Percentiles rank a stretch among this genome's conserved stretches.
phyloP scores from a whole-genome alignment of 352 stramenopile species.

The Thalassiosira livingstoniorum region DNA sequence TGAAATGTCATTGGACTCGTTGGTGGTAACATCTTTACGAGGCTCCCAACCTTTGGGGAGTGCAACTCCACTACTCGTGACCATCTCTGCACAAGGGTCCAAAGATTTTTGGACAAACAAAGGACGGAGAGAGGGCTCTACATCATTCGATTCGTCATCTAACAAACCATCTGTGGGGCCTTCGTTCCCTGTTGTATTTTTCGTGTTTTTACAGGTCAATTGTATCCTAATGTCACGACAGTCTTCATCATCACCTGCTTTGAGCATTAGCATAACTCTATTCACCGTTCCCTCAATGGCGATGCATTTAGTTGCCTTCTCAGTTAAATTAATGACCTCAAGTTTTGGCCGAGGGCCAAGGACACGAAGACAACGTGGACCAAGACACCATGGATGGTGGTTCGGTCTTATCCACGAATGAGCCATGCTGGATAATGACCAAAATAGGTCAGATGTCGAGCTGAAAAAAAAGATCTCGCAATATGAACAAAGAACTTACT shows the following conservation, averaged over 20 bases:
- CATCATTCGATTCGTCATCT: constrained; percentile 15
- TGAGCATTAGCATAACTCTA: constrained; percentile 71
- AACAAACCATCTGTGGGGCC: neutral
- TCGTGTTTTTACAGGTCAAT: constrained; percentile 43
- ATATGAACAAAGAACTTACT: too few relatives aligned
- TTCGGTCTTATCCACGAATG: constrained; percentile 70
- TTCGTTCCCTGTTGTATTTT: constrained; percentile 4
- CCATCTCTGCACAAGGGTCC: constrained; percentile 24
- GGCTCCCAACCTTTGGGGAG: constrained; percentile 73
- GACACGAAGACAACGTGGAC: constrained; percentile 76
- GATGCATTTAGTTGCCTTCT: constrained; percentile 58
- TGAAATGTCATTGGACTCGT: constrained; percentile 43
- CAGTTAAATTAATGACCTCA: constrained; percentile 72
- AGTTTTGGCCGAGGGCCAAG: constrained; percentile 68
- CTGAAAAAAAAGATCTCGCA: too few relatives aligned
- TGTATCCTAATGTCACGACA: constrained; percentile 68
- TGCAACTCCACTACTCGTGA: constrained; percentile 27
- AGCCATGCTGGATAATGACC: too few relatives aligned
- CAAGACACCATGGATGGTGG: constrained; percentile 62
- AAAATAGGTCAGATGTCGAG: too few relatives aligned
- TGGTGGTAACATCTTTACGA: constrained; percentile 39
- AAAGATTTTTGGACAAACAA: constrained; percentile 45
- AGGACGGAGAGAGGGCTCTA: constrained; percentile 26
- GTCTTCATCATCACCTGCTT: constrained; percentile 59
- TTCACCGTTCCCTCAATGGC: constrained; percentile 83